Conservation (phyloP, 192 early-diverging fungal species). For the Linderina pennispora region DNA sequence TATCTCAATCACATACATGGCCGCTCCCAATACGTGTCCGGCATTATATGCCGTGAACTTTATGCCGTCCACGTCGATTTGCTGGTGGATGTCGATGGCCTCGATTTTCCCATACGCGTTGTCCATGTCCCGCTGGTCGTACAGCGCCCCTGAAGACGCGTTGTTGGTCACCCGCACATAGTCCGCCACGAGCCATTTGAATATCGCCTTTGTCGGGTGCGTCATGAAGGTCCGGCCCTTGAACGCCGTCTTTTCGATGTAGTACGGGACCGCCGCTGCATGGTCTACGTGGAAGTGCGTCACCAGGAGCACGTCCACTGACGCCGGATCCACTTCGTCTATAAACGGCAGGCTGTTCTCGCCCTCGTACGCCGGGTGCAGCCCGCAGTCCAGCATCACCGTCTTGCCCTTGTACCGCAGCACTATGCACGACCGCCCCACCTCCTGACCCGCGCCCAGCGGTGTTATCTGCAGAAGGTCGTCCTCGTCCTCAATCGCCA, state of each 20-base stretch:
- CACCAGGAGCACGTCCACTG: constrained; percentile 84
- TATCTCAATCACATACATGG: constrained; percentile 94
- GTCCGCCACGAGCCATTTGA: constrained; percentile 92
- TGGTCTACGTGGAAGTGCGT: constrained; percentile 98
- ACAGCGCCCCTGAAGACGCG: constrained; percentile 58
- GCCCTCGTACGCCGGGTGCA: constrained; percentile 92
- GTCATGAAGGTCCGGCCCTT: constrained; percentile 98
- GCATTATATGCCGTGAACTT: constrained; percentile 96
- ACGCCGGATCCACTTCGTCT: constrained; percentile 85
- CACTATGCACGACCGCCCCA: constrained; percentile 89
- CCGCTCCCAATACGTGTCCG: constrained; percentile 96
- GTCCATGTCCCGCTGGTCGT: constrained; percentile 82
- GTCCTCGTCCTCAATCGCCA: constrained; percentile 59
- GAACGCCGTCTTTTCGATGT: constrained; percentile 96
- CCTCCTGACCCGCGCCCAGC: constrained; percentile 96
- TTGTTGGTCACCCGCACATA: constrained; percentile 79
- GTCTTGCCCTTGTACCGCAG: constrained; percentile 96
- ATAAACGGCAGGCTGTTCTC: constrained; percentile 89
- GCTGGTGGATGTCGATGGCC: constrained; percentile 94
- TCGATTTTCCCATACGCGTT: constrained; percentile 84
- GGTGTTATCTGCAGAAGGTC: constrained; percentile 88
- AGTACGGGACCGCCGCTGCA: constrained; percentile 92
- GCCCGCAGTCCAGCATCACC: constrained; percentile 93
- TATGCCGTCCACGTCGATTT: constrained; percentile 90
- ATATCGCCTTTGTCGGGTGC: constrained; percentile 97